phyloP scores from a whole-genome alignment of 768 basidiomycete species.

The Dictyophora rubrovolvata region DNA sequence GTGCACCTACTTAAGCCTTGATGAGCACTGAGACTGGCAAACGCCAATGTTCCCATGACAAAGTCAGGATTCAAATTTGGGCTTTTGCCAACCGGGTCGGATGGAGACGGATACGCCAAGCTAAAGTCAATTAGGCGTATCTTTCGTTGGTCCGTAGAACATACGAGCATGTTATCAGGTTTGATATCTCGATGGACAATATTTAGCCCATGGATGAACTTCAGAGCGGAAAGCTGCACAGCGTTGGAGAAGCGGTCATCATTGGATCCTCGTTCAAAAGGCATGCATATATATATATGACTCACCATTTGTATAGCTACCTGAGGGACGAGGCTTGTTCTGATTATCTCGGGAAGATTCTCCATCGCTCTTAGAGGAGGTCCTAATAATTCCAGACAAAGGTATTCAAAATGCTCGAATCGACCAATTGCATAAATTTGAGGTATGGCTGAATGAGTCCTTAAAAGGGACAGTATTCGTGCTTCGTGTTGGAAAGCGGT shows the following conservation, averaged over 20 bases:
- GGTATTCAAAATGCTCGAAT: conserved; percentile 26
- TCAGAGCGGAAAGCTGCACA: conserved; percentile 28
- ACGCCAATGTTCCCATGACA: conserved; percentile 22
- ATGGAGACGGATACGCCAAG: conserved; percentile 17
- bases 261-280: too few relatives aligned
- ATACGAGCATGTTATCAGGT: conserved; percentile 48
- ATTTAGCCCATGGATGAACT: conserved; percentile 34
- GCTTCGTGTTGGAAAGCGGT: conserved; percentile 22
- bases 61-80: conserved; percentile 18
- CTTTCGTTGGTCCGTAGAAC: conserved; percentile 40
- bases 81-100: conserved; percentile 10
- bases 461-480: conserved; percentile 19
- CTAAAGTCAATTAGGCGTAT: conserved; percentile 45
- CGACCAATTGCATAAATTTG: conserved; percentile 22
- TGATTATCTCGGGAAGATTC: conserved; percentile 13
- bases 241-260: conserved; percentile 4
- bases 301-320: conserved; percentile 16
- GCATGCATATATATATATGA: not conserved
- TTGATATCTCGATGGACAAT: conserved; percentile 49
- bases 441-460: conserved; percentile 25
- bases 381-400: conserved; percentile 25
- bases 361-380: conserved; percentile 14
- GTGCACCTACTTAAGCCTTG: conserved; percentile 20
- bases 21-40: conserved; percentile 26
- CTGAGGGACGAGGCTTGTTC: conserved; percentile 16